Evolutionary conservation across 345 rosid species (phyloP).

Genomic region (Physaria fendleri): DNA sequence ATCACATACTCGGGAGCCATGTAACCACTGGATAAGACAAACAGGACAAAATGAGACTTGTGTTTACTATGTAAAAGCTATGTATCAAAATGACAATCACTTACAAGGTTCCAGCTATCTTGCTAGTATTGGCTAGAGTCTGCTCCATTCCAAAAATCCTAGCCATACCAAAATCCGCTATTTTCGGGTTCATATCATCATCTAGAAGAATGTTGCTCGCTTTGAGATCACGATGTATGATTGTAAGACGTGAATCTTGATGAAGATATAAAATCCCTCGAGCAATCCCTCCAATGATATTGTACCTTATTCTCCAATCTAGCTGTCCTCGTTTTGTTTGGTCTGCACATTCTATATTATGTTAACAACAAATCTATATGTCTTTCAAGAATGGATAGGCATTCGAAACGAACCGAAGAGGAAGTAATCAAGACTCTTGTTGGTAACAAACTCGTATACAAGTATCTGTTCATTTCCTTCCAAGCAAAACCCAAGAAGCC

Average conservation of each 20-base stretch:
- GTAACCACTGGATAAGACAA: not conserved
- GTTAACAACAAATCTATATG: not conserved
- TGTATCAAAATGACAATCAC: not conserved
- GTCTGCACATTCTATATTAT: not conserved
- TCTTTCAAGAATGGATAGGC: not conserved
- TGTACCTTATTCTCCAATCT: slow-evolving; percentile 14
- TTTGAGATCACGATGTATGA: slow-evolving; percentile 22
- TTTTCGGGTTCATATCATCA: slow-evolving; percentile 17
- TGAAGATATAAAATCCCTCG: slow-evolving; percentile 20
- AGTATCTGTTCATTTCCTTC: slow-evolving; percentile 37
- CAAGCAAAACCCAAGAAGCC: slow-evolving; percentile 34
- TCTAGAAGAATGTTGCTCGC: slow-evolving; percentile 19
- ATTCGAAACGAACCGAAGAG: slow-evolving; percentile 24
- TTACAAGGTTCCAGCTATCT: slow-evolving; percentile 19
- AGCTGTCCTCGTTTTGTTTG: not conserved
- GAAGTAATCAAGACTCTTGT: slow-evolving; percentile 34
- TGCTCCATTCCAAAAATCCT: slow-evolving; percentile 7
- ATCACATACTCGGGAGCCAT: slow-evolving; percentile 40
- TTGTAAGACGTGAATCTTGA: slow-evolving; percentile 22
- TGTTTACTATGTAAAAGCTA: not conserved
- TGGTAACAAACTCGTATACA: slow-evolving; percentile 35
- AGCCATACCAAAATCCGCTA: slow-evolving; percentile 29
- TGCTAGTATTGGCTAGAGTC: slow-evolving; percentile 14
- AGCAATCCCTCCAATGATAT: slow-evolving; percentile 10
- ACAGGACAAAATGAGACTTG: not conserved